A percentile compares a stretch with the other conserved stretches of the same genome.
phyloP scores from a whole-genome alignment of 345 rosid species.

The Citrus medica region DNA sequence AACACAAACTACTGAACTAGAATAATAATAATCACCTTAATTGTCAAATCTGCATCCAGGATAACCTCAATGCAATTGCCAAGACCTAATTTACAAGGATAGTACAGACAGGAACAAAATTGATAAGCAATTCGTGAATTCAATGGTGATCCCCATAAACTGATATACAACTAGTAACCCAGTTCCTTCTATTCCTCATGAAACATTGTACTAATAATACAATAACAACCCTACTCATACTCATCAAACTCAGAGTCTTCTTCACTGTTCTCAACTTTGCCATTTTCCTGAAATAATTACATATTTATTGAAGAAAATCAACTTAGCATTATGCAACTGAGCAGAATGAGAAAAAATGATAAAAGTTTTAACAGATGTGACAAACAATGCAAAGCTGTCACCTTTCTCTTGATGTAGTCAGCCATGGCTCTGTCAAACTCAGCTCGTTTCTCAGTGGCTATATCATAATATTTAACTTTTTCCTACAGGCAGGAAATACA shows the following conservation, averaged over 20 bases:
- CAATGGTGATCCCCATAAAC: background rate
- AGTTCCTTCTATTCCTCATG: slow-evolving; percentile 17
- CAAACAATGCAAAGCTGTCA: slow-evolving; percentile 7
- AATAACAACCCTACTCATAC: slow-evolving; percentile 21
- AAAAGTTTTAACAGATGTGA: background rate
- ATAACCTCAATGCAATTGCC: slow-evolving; percentile 5
- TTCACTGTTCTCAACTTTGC: slow-evolving; percentile 56
- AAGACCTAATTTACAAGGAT: slow-evolving; percentile 26
- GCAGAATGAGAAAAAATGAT: slow-evolving; percentile 2
- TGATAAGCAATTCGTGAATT: background rate
- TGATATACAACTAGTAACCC: slow-evolving; percentile 20
- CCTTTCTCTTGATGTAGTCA: slow-evolving; percentile 70
- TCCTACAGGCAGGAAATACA: slow-evolving; percentile 44
- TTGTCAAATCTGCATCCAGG: background rate
- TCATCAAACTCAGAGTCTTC: slow-evolving; percentile 62
- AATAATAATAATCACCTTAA: slow-evolving; percentile 5
- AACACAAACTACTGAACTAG: background rate
- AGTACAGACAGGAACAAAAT: slow-evolving; percentile 6
- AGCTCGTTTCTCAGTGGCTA: slow-evolving; percentile 82
- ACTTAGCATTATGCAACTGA: slow-evolving; percentile 2
- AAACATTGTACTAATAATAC: background rate
- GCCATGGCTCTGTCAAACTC: slow-evolving; percentile 78
- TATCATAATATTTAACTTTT: slow-evolving; percentile 88
- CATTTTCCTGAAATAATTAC: slow-evolving; percentile 57
- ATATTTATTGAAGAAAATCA: background rate